Evolutionary conservation across 2,329 filamentous ascomycete genomes (phyloP).

Genomic region (Clathrospora elynae): DNA sequence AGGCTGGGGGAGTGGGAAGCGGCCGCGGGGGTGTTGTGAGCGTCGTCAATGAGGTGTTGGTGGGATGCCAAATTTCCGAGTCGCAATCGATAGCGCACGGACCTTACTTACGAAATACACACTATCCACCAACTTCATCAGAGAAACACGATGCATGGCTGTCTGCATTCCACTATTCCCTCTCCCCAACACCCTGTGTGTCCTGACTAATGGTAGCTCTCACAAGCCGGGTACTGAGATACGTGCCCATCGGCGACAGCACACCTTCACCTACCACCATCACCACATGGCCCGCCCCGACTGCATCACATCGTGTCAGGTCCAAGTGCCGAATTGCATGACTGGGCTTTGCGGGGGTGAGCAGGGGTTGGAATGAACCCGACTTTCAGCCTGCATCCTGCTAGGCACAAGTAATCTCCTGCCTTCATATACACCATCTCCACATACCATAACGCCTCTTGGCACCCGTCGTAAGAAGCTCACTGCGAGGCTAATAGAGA

Average conservation of each 20-base stretch:
- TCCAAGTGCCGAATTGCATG: slow-evolving; percentile 6
- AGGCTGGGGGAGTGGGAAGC: slow-evolving; percentile 26
- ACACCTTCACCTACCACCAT: too few relatives aligned
- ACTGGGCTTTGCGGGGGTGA: slow-evolving; percentile 9
- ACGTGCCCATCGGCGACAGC: too few relatives aligned
- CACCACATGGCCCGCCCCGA: too few relatives aligned
- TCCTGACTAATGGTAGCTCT: too few relatives aligned
- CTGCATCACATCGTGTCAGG: neutral
- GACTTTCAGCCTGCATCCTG: slow-evolving; percentile 21
- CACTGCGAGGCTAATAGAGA: too few relatives aligned
- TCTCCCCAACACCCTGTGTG: too few relatives aligned
- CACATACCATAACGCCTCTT: slow-evolving; percentile 9
- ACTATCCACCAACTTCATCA: too few relatives aligned
- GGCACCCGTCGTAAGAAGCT: too few relatives aligned
- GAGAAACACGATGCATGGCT: too few relatives aligned
- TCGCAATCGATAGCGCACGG: slow-evolving; percentile 26
- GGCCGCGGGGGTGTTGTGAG: slow-evolving; percentile 29
- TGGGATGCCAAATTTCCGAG: slow-evolving; percentile 41
- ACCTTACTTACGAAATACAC: too few relatives aligned
- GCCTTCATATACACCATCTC: slow-evolving; percentile 11
- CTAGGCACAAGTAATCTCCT: slow-evolving; percentile 3
- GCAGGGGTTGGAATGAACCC: slow-evolving; percentile 14
- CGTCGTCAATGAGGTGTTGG: slow-evolving; percentile 32
- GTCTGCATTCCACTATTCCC: too few relatives aligned
- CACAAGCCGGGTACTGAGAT: too few relatives aligned